Evolutionary conservation across 1,139 yeast species (phyloP).

Genomic region (Lodderomyces theae): DNA sequence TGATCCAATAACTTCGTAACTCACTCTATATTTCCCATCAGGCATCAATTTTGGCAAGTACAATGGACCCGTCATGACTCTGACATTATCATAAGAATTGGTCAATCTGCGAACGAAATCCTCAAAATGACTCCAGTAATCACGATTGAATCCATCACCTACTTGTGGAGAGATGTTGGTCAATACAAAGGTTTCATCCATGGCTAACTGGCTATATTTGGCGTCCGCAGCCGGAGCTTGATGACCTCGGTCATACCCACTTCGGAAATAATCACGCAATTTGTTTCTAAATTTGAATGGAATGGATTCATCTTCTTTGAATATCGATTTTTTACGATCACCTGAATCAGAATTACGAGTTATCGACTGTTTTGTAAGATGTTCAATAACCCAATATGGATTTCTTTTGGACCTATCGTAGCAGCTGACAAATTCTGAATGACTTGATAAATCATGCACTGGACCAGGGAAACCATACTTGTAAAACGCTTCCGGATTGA

Average conservation of each 20-base stretch:
- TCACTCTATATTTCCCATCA: constrained; percentile 67
- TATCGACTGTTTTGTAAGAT: constrained; percentile 74
- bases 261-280: constrained; percentile 82
- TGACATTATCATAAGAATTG: constrained; percentile 61
- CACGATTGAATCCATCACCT: constrained; percentile 95
- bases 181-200: constrained; percentile 89
- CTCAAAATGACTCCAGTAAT: constrained; percentile 96
- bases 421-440: constrained; percentile 78
- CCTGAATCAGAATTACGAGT: constrained; percentile 42
- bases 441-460: constrained; percentile 71
- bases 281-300: constrained; percentile 75
- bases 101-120: constrained; percentile 82
- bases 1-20: constrained; percentile 91
- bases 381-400: constrained; percentile 91
- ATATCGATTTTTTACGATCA: constrained; percentile 77
- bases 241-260: constrained; percentile 97
- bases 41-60: constrained; percentile 76
- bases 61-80: constrained; percentile 91
- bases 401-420: constrained; percentile 82
- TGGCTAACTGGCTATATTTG: constrained; percentile 80
- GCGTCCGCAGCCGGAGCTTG: constrained; percentile 99
- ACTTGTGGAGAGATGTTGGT: constrained; percentile 96
- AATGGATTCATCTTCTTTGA: constrained; percentile 82
- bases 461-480: constrained; percentile 96
- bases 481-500: constrained; percentile 74